phyloP scores from a whole-genome alignment of 2,329 filamentous ascomycete species.

The Thielaviopsis euricoi region DNA sequence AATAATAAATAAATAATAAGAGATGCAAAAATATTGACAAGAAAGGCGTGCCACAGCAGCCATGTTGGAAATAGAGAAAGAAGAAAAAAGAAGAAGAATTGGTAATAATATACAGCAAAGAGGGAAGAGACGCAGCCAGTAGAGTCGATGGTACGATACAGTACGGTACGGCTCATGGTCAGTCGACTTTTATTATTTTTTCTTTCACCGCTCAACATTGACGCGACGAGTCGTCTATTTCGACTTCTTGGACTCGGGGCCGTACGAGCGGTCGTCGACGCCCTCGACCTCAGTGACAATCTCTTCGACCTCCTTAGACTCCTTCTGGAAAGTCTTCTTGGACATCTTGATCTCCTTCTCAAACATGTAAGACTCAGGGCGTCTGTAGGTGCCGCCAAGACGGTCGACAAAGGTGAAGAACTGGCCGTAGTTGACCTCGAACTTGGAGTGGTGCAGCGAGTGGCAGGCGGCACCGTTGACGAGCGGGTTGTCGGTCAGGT shows the following conservation, averaged over 20 bases:
- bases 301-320: constrained; percentile 58
- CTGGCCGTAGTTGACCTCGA: constrained; percentile 67
- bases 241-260: constrained; percentile 29
- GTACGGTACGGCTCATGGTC: neutral
- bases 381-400: constrained; percentile 69
- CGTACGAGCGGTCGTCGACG: constrained; percentile 34
- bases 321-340: constrained; percentile 60
- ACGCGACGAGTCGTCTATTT: constrained; percentile 16
- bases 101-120: neutral
- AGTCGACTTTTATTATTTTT: neutral
- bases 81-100: neutral
- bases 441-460: constrained; percentile 48
- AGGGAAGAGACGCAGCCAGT: neutral
- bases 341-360: constrained; percentile 73
- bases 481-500: constrained; percentile 74
- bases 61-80: neutral
- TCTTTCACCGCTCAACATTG: neutral
- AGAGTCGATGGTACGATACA: too few relatives aligned
- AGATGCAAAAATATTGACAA: neutral
- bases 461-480: constrained; percentile 94
- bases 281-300: constrained; percentile 57
- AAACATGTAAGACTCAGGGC: constrained; percentile 76
- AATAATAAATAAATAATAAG: neutral
- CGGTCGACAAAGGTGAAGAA: constrained; percentile 89
- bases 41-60: neutral